These are phyloP conservation scores for Leucocoprinus leucothites DNA, from an alignment of 768 basidiomycete species.

Conservation along the genomic window DNA sequence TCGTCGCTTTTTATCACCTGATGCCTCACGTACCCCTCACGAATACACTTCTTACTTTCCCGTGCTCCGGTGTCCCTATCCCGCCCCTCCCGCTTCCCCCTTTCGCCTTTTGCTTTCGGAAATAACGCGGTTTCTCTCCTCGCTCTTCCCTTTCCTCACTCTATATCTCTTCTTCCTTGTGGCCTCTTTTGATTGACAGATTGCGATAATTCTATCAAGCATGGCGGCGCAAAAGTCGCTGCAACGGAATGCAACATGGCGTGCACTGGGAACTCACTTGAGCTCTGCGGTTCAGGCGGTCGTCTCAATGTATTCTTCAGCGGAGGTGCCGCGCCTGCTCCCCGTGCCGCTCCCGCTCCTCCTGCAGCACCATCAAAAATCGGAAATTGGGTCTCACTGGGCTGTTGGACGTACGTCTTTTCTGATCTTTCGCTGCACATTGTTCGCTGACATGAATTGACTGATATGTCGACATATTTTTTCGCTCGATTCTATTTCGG, in stretches of 20 bases:
- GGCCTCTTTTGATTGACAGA: constrained; percentile 34
- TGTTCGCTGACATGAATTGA: no score
- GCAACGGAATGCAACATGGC: constrained; percentile 55
- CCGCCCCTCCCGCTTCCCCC: not conserved
- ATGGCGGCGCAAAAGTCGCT: constrained; percentile 42
- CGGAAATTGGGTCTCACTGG: constrained; percentile 66
- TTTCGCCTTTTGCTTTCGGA: not conserved
- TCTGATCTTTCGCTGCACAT: not conserved
- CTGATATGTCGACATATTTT: no score
- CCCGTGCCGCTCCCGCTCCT: constrained; percentile 45
- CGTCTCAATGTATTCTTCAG: constrained; percentile 65
- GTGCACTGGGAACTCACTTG: constrained; percentile 55
- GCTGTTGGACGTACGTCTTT: constrained; percentile 64
- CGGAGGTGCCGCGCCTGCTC: no score
- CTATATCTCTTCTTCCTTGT: not conserved
- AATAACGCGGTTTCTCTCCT: not conserved
- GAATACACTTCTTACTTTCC: not conserved
- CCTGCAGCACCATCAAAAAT: constrained; percentile 52
- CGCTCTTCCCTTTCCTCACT: not conserved
- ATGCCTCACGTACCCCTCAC: not conserved
- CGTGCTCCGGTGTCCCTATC: not conserved
- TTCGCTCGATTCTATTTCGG: not conserved
- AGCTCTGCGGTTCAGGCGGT: constrained; percentile 59
- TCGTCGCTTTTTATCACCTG: constrained; percentile 4
- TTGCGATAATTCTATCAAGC: constrained; percentile 55